Percentiles rank a stretch among this genome's conserved stretches.
Conservation (phyloP, 2,329 filamentous ascomycete species). For the Hymenoscyphus albidus region DNA sequence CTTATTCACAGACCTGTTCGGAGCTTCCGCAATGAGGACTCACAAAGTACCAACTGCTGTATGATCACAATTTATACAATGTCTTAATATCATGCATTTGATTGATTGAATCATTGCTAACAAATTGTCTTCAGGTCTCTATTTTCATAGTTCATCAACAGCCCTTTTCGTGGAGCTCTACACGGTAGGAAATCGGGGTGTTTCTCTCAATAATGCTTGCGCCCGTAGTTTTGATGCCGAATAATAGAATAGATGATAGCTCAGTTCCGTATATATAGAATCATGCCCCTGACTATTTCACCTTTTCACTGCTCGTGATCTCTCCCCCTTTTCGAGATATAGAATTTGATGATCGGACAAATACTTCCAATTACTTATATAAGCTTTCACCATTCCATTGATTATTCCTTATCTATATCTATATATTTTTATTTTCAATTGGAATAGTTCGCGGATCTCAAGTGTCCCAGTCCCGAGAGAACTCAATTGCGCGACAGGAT, state of each 20-base stretch:
- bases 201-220: background rate
- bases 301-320: background rate
- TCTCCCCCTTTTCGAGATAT: no score
- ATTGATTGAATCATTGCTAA: background rate
- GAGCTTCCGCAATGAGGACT: conserved; percentile 65
- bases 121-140: background rate
- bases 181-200: background rate
- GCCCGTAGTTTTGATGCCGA: background rate
- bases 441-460: no score
- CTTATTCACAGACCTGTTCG: conserved; percentile 81
- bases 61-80: conserved; percentile 46
- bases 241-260: background rate
- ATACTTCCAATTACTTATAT: no score
- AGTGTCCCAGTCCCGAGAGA: no score
- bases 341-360: no score
- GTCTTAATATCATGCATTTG: background rate
- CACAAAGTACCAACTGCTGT: conserved; percentile 76
- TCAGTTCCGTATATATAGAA: background rate
- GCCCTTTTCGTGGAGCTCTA: background rate
- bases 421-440: no score
- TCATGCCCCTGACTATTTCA: background rate
- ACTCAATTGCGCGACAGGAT: no score
- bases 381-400: no score
- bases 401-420: no score
- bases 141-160: background rate